Evolutionary conservation across 495 filamentous ascomycete genomes (phyloP).

Genomic region (Xeromyces bisporus): DNA sequence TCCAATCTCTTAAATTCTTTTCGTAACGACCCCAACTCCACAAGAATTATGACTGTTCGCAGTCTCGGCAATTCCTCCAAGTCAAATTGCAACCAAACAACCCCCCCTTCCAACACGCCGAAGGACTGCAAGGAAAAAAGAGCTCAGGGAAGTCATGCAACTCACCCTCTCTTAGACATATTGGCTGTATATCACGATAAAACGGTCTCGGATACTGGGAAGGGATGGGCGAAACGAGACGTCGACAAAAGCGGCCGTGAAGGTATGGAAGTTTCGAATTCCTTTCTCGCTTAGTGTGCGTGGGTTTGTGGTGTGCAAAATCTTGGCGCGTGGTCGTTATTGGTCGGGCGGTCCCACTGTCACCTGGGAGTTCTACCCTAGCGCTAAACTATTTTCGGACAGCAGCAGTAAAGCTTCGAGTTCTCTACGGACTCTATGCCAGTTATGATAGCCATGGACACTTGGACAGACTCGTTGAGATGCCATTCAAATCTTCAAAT

Average conservation of each 20-base stretch:
- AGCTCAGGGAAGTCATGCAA: no score
- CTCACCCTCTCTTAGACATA: constrained; percentile 43
- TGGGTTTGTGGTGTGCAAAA: constrained; percentile 25
- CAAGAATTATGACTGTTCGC: no score
- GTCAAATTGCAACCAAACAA: no score
- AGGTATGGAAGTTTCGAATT: constrained; percentile 12
- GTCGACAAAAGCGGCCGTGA: constrained; percentile 17
- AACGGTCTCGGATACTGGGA: constrained; percentile 23
- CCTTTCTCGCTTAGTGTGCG: constrained; percentile 34
- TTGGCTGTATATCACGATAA: constrained; percentile 31
- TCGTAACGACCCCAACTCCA: no score
- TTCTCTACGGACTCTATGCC: no score
- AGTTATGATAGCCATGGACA: no score
- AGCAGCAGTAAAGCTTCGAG: no score
- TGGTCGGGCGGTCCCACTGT: constrained; percentile 8
- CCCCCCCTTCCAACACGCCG: no score
- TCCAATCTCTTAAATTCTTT: neutral
- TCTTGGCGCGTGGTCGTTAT: constrained; percentile 21
- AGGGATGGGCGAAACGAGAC: constrained; percentile 21
- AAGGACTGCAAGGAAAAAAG: no score
- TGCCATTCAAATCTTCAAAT: no score
- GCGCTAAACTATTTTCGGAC: constrained; percentile 15
- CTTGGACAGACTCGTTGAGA: no score
- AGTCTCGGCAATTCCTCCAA: no score
- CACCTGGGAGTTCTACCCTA: constrained; percentile 17